Base-by-base conservation (phyloP, 2,329 filamentous ascomycete genomes). In the Aureobasidium zeae region DNA sequence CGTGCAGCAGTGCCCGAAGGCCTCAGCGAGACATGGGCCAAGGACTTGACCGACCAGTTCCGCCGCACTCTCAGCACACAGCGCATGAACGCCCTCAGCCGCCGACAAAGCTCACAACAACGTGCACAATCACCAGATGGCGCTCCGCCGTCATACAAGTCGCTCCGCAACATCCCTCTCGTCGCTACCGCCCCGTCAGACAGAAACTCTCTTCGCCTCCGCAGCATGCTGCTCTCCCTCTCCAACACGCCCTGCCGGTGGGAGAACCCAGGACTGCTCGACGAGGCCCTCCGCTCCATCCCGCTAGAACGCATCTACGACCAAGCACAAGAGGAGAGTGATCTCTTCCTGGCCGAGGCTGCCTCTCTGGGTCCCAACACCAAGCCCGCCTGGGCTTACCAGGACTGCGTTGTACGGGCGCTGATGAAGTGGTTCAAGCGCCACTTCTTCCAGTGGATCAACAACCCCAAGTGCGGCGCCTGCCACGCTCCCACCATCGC, bases 401-500 rank as follows among this genome's bases (percentile, higher is more conserved):
- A 96, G 64, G 91, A 98, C 66, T 98, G 89, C 62, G 86, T 95
- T 44, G 83, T 96, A 57, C 77, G 85, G 52, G 86, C 89, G 48
- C 71, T 96, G 51, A 70, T 96, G 57, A 86, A 84, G 64, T 96
- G 91, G 91, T 98, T 95, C 69, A 94, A 91, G 68, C 76, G 83
- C 51, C 82, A 83, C 6, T 96, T 96, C 68, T 96, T 96, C 66
- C 80, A 83, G 48, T 98, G 88, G 81, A 86, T 96, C 56, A 94
- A 95, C 68, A 95, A 95, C 64, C 91, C 91, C 1, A 74, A 82
- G 13, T 96, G 91, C 63, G 75, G 82, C 8, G 71, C 77, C 44
- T 98, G 91, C 63, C 70, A 81, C 53, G 85, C 83, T 37, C 86
- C 86, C 28, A 95, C 89, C 2, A 76, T 91, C 45, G 81, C 79